phyloP scores from a whole-genome alignment of 1,284 basidiomycete genomes.

The Ustilago bromivora region DNA sequence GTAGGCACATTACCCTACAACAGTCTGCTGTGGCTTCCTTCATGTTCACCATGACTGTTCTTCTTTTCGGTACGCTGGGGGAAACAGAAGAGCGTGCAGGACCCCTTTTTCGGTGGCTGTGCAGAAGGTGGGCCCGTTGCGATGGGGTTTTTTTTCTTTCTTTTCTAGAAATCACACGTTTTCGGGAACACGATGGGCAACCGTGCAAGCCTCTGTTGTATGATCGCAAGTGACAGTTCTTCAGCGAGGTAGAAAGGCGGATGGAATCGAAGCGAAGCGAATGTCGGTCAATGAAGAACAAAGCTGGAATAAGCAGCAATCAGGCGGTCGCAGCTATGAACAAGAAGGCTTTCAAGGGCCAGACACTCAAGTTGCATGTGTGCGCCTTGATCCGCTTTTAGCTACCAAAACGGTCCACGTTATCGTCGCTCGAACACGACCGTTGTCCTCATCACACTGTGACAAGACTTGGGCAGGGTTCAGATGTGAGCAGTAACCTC shows the following conservation, averaged over 20 bases:
- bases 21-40: neutral
- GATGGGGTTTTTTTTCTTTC: neutral
- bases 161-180: slow-evolving; percentile 2
- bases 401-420: too few relatives aligned
- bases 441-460: too few relatives aligned
- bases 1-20: too few relatives aligned
- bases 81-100: neutral
- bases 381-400: too few relatives aligned
- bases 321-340: neutral
- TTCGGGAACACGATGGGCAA: neutral
- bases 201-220: neutral
- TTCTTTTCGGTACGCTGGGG: neutral
- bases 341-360: neutral
- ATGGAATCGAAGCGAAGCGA: neutral
- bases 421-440: too few relatives aligned
- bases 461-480: too few relatives aligned
- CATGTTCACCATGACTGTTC: neutral
- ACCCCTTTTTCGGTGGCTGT: slow-evolving; percentile 3
- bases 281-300: slow-evolving; percentile 1
- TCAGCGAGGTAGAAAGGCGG: neutral
- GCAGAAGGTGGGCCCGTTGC: neutral
- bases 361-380: too few relatives aligned
- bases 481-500: too few relatives aligned
- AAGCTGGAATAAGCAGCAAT: neutral
- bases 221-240: neutral